Evolutionary conservation across 257 asterid species (phyloP).

Genomic region (Scutellaria galericulata): DNA sequence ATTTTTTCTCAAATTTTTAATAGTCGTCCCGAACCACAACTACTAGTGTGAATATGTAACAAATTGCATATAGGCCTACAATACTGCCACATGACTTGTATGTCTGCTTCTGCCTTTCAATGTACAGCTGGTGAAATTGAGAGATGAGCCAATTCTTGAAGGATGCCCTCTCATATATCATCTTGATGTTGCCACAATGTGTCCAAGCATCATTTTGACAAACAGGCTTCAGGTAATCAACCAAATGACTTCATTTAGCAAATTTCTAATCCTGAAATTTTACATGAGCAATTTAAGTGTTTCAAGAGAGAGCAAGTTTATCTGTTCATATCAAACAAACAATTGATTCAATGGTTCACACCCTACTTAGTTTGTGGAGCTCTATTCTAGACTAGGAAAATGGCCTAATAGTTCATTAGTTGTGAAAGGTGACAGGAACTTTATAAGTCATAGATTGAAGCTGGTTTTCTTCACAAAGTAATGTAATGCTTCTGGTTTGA

Average conservation of each 20-base stretch:
- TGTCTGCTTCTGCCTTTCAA: constrained; percentile 39
- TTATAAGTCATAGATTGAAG: no score
- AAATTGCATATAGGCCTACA: constrained; percentile 27
- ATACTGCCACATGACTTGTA: constrained; percentile 29
- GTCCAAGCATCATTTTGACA: constrained; percentile 94
- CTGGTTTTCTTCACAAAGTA: no score
- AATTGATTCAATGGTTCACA: constrained; percentile 18
- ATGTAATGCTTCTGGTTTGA: no score
- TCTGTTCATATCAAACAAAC: constrained; percentile 14
- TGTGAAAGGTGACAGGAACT: constrained; percentile 15
- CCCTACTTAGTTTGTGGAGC: constrained; percentile 16
- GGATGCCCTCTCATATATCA: constrained; percentile 97
- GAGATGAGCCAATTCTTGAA: constrained; percentile 79
- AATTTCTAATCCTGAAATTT: constrained; percentile 31
- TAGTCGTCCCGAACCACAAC: neutral
- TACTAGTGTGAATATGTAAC: neutral
- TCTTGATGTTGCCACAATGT: constrained; percentile 99
- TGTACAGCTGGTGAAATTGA: constrained; percentile 75
- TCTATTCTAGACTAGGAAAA: constrained; percentile 20
- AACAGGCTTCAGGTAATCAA: constrained; percentile 96
- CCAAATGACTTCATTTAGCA: constrained; percentile 32
- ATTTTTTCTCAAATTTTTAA: constrained; percentile 20
- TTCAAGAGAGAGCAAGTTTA: constrained; percentile 19
- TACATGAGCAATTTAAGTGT: constrained; percentile 1
- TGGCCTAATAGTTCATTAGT: constrained; percentile 20